Evolutionary conservation across 495 filamentous ascomycete species (phyloP).

Genomic region (Schizothecium vesticola): DNA sequence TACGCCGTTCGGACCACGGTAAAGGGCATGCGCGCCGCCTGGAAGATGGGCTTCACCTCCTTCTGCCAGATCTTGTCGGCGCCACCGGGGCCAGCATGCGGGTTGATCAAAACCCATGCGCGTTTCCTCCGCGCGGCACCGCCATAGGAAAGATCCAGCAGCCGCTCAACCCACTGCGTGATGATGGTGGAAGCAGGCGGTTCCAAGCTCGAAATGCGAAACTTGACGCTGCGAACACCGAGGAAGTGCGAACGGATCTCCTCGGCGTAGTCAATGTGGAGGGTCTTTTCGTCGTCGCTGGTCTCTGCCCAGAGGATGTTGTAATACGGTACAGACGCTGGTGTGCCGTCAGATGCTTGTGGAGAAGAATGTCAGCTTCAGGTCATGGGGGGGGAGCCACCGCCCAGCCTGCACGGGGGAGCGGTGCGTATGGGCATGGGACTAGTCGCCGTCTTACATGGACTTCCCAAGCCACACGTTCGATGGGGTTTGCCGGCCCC

Average conservation of each 20-base stretch:
- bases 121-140: conserved; percentile 60
- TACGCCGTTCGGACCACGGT: conserved; percentile 71
- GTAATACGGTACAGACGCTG: conserved; percentile 60
- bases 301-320: conserved; percentile 78
- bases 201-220: conserved; percentile 14
- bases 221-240: conserved; percentile 20
- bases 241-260: conserved; percentile 17
- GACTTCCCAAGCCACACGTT: conserved; percentile 15
- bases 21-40: conserved; percentile 70
- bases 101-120: conserved; percentile 85
- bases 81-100: conserved; percentile 77
- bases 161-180: conserved; percentile 53
- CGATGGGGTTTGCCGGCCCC: conserved; percentile 16
- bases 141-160: conserved; percentile 70
- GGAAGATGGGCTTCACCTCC: conserved; percentile 76
- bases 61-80: conserved; percentile 69
- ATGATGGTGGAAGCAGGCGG: conserved; percentile 26
- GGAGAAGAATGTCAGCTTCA: not conserved
- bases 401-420: not conserved
- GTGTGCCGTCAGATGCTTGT: conserved; percentile 15
- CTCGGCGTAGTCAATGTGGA: conserved; percentile 72
- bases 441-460: conserved; percentile 10
- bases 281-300: conserved; percentile 45
- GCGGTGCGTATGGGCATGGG: not conserved
- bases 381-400: not conserved